Evolutionary conservation across 202 grass and related monocot genomes (phyloP), one percentile per base, ranked within the genome.

Genomic region (Hordeum pubiflorum): DNA sequence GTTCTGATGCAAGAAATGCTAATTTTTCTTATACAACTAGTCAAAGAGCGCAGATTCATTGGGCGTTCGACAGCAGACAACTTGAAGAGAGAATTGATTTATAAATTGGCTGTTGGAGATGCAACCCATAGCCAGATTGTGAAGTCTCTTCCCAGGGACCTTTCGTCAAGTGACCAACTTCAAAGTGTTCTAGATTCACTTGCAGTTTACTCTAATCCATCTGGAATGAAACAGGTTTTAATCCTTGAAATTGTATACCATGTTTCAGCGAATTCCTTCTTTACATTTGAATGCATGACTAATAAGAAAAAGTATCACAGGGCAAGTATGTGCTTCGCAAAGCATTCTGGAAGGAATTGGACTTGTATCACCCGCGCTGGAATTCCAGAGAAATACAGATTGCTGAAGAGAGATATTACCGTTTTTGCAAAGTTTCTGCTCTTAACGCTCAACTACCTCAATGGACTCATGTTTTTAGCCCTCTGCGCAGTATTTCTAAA

Each of bases 151-250:
- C 97, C 97, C 78, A 87, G 78, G 13, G 92, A 93, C 78, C 91
- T 99, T 81, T 87, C 89, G 1, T 87, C 85, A 77, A 91, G 89
- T 66, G 26, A 89, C 41, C 83, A 96, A 58, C 86, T 99, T 88
- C 89, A 99, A 84, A 84, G 90, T 71, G 89, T 99, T 91, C 73
- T 99, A 58, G 89, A 99, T 90, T 88, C 74, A 12, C 78, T 99
- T 29, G 91, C 97, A 71, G 72, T 89, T 72, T 99, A 93, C 90
- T 96, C 97, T 73, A 93, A 93, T 88, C 97, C 97, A 83, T 91
- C 87, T 82, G 93, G 97, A 80, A 96, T 99, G 97, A 99, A 96
- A 75, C 97, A 99, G 97, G 97, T 99, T 89, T 48, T 69, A 9
- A 57, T 72, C 80, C n/a, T 86, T 87, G 15, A 70, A 86, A 76